A percentile compares a stretch with the other conserved stretches of the same genome.
Conservation (phyloP, 352 stramenopile species). For the Thraustochytrium striatum region DNA sequence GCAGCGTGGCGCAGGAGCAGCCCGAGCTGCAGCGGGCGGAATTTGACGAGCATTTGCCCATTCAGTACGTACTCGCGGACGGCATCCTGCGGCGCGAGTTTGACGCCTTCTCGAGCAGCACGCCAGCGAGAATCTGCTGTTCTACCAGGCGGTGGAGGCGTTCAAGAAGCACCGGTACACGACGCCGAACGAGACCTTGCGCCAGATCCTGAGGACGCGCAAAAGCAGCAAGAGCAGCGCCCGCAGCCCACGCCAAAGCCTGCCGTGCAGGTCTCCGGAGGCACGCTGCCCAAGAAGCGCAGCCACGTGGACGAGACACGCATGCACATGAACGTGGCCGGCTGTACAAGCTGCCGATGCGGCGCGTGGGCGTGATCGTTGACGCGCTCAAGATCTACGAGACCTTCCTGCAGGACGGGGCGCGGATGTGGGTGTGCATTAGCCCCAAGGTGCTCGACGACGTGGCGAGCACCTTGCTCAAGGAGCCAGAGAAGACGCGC, state of each 20-base stretch:
- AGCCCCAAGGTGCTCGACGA: neutral
- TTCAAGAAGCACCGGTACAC: slow-evolving; percentile 37
- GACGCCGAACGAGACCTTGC: slow-evolving; percentile 7
- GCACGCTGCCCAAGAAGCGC: neutral
- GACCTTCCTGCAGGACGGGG: slow-evolving; percentile 37
- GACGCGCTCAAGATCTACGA: slow-evolving; percentile 33
- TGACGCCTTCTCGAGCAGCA: slow-evolving; percentile 14
- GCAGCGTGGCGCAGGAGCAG: too few relatives aligned
- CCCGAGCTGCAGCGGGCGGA: too few relatives aligned
- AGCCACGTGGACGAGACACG: slow-evolving; percentile 4
- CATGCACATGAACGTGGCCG: slow-evolving; percentile 44
- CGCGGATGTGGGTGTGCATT: slow-evolving; percentile 34
- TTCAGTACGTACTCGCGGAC: slow-evolving; percentile 31
- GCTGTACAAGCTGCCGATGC: slow-evolving; percentile 27
- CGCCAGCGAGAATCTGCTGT: slow-evolving; percentile 43
- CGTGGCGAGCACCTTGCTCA: neutral
- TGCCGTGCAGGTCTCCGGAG: too few relatives aligned
- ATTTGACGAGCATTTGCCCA: slow-evolving; percentile 5
- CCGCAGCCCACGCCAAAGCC: too few relatives aligned
- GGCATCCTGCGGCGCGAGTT: neutral
- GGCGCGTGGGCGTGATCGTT: slow-evolving; percentile 15
- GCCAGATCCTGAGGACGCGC: slow-evolving; percentile 30
- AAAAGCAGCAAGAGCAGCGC: neutral
- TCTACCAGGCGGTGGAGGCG: slow-evolving; percentile 19
- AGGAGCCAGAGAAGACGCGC: slow-evolving; percentile 4